Conservation (phyloP, 345 rosid species). For the Clarkia xantiana region DNA sequence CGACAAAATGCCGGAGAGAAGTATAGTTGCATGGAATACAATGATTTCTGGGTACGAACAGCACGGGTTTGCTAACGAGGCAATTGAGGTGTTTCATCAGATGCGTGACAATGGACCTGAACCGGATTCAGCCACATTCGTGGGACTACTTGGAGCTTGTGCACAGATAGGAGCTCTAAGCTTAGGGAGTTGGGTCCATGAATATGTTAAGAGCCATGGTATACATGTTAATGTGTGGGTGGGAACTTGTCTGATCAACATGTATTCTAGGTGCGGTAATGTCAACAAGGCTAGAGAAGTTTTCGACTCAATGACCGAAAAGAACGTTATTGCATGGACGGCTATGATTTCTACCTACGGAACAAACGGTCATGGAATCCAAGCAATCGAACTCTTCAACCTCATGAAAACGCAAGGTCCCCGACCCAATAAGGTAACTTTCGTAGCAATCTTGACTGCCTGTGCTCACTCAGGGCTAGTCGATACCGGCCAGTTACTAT, state of each 20-base stretch:
- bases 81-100: slow-evolving; percentile 34
- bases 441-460: slow-evolving; percentile 64
- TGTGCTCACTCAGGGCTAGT: slow-evolving; percentile 80
- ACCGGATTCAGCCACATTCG: slow-evolving; percentile 60
- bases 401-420: slow-evolving; percentile 32
- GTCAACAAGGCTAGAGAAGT: slow-evolving; percentile 43
- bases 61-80: slow-evolving; percentile 49
- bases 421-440: slow-evolving; percentile 51
- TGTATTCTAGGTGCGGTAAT: slow-evolving; percentile 71
- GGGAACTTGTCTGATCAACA: slow-evolving; percentile 64
- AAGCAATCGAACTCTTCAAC: slow-evolving; percentile 39
- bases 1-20: slow-evolving; percentile 45
- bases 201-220: slow-evolving; percentile 18
- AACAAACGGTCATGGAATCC: slow-evolving; percentile 50
- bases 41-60: slow-evolving; percentile 75
- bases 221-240: slow-evolving; percentile 47
- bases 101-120: slow-evolving; percentile 34
- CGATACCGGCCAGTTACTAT: slow-evolving; percentile 32
- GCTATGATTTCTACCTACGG: slow-evolving; percentile 85
- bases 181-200: slow-evolving; percentile 61
- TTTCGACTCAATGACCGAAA: slow-evolving; percentile 49
- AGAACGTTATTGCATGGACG: slow-evolving; percentile 74
- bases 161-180: slow-evolving; percentile 49
- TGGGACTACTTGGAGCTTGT: slow-evolving; percentile 58
- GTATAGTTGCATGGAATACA: slow-evolving; percentile 72